Conservation (phyloP, 805 yeast species). For the Nakazawaea wyomingensis region DNA sequence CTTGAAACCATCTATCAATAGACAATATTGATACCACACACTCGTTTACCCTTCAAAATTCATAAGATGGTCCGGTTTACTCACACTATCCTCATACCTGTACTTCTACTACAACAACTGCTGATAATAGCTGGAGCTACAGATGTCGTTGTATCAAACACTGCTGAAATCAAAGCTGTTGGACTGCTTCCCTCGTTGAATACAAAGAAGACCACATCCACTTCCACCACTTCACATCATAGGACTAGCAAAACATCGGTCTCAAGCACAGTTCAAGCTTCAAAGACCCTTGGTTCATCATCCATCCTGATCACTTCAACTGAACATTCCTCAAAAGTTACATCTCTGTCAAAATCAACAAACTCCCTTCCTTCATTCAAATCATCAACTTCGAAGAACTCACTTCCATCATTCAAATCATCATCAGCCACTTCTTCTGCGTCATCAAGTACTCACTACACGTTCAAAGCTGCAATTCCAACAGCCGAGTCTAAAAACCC, state of each 20-base stretch:
- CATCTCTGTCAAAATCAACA: too few relatives aligned
- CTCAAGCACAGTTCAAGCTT: slow-evolving; percentile 1
- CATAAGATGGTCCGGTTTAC: not conserved
- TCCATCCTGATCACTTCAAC: not conserved
- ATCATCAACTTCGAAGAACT: not conserved
- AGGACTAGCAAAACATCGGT: too few relatives aligned
- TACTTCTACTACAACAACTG: not conserved
- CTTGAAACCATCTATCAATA: too few relatives aligned
- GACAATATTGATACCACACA: too few relatives aligned
- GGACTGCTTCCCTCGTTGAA: not conserved
- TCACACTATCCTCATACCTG: not conserved
- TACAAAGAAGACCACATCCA: not conserved
- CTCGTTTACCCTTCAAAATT: too few relatives aligned
- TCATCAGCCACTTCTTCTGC: slow-evolving; percentile 1
- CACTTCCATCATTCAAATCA: slow-evolving; percentile 2
- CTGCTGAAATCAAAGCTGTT: not conserved
- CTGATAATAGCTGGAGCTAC: not conserved
- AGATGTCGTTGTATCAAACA: too few relatives aligned
- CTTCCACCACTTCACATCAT: not conserved
- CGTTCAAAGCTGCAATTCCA: slow-evolving; percentile 20
- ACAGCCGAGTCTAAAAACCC: slow-evolving; percentile 24
- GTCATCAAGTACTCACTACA: slow-evolving; percentile 13
- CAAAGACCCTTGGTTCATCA: not conserved
- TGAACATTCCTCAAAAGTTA: too few relatives aligned
- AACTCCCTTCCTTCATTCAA: not conserved